Percentiles rank a stretch among this genome's conserved stretches.
These are phyloP conservation scores for Clonostachys chloroleuca DNA, from an alignment of 2,329 filamentous ascomycete genomes.

Conservation along the genomic window DNA sequence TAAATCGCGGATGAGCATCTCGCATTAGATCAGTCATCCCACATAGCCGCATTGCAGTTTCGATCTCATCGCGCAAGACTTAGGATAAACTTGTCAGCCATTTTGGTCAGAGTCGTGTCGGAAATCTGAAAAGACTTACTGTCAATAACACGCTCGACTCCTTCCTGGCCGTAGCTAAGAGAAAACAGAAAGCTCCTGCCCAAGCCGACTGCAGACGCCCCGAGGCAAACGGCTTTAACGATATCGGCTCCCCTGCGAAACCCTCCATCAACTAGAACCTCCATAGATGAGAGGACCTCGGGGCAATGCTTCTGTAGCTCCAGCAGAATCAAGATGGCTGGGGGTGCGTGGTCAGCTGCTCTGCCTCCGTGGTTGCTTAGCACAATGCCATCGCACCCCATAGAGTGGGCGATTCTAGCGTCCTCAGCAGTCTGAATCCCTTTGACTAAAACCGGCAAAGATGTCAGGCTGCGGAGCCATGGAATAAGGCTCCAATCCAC, in stretches of 20 bases:
- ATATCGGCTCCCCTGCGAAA: conserved; percentile 49
- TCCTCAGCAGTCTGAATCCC: conserved; percentile 53
- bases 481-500: conserved; percentile 46
- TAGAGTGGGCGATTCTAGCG: conserved; percentile 40
- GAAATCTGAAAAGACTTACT: conserved; percentile 29
- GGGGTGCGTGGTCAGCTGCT: conserved; percentile 44
- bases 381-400: conserved; percentile 48
- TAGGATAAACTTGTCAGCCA: background rate
- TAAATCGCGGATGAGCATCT: too few species aligned
- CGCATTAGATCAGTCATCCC: conserved; percentile 20
- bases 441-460: conserved; percentile 51
- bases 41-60: conserved; percentile 19
- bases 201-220: conserved; percentile 48
- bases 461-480: conserved; percentile 41
- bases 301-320: conserved; percentile 45
- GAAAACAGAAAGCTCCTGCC: conserved; percentile 48
- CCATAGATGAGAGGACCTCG: conserved; percentile 40
- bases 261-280: conserved; percentile 49
- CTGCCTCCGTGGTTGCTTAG: conserved; percentile 56
- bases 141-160: conserved; percentile 48
- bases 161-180: conserved; percentile 47
- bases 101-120: background rate
- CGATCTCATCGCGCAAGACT: conserved; percentile 18
- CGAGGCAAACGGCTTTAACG: conserved; percentile 46
- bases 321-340: conserved; percentile 43